Evolutionary conservation across 2,329 filamentous ascomycete genomes (phyloP), one percentile per base, ranked within the genome.

Genomic region (Monilinia aucupariae): DNA sequence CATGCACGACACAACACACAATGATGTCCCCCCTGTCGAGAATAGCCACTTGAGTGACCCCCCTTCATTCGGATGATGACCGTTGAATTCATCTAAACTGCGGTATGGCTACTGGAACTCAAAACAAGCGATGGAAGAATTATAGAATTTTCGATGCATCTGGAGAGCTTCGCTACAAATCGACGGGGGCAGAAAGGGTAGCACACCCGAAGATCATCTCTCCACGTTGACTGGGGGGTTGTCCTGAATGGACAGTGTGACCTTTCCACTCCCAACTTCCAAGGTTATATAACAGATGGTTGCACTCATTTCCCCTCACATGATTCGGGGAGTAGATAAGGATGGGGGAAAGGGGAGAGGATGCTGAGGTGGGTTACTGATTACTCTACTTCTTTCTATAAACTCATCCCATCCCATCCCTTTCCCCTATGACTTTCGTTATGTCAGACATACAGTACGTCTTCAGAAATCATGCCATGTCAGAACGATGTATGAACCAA

Each of bases 71-170:
- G n/a, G 49, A 39, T 58, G 39, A 32, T 37, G 27, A 45, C 59
- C 51, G 59, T 62, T 56, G 48, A 15, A 37, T 47, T 56, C 59
- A 47, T 55, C 59, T 32, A 45, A 55, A 32, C 20, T 41, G 39
- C 39, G 27, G 56, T 59, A 59, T 47, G n/a, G 45, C 56, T n/a
- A 37, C 10, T 13, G 20, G 20, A 37, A 30, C 60, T 62, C 17
- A 56, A 60, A 62, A 51, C 63, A 64, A 66, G 65, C 65, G 64
- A 65, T 64, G 54, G 65, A 66, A 66, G 52, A 50, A 65, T 52
- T 34, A 51, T 63, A 22, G 65, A 66, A 65, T 55, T 34, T 64
- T 65, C 58, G 54, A 22, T 53, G 54, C 37, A 37, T 39, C 27
- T 48, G 17, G 22, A 22, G 41, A 51, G 22, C 20, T 51, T 50